Percentiles rank a stretch among this genome's conserved stretches.
Evolutionary conservation across 192 early-diverging fungal species (phyloP).

Genomic region (Obelidium mucronatum): DNA sequence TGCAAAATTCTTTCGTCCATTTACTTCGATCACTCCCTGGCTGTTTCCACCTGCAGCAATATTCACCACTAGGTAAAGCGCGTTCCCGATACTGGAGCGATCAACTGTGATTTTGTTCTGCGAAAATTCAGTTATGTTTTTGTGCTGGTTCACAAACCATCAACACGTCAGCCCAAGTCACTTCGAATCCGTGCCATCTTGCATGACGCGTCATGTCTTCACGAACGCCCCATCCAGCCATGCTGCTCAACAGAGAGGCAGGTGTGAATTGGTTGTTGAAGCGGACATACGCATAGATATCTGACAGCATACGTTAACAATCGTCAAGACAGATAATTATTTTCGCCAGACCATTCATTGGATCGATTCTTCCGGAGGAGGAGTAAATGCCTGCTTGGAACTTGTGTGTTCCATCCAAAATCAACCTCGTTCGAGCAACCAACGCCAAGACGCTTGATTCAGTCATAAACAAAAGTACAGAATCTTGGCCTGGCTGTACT

Average conservation of each 20-base stretch:
- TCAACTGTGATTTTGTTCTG: slow-evolving; percentile 68
- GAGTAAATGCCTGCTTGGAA: slow-evolving; percentile 51
- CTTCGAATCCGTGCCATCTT: slow-evolving; percentile 60
- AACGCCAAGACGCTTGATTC: slow-evolving; percentile 51
- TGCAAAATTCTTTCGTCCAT: slow-evolving; percentile 57
- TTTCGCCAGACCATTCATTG: background rate
- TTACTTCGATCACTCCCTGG: slow-evolving; percentile 35
- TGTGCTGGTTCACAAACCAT: background rate
- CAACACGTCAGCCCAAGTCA: slow-evolving; percentile 63
- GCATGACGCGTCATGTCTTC: slow-evolving; percentile 57
- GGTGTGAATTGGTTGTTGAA: slow-evolving; percentile 60
- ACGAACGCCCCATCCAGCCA: slow-evolving; percentile 58
- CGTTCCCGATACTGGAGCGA: slow-evolving; percentile 59
- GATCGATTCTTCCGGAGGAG: background rate
- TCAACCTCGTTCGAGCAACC: slow-evolving; percentile 47
- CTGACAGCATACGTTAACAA: slow-evolving; percentile 13
- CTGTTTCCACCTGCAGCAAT: slow-evolving; percentile 51
- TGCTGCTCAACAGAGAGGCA: slow-evolving; percentile 43
- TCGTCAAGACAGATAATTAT: background rate
- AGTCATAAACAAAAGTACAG: slow-evolving; percentile 62
- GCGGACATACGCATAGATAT: slow-evolving; percentile 57
- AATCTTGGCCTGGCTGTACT: slow-evolving; percentile 53
- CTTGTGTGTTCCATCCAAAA: slow-evolving; percentile 51
- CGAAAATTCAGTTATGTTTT: slow-evolving; percentile 6
- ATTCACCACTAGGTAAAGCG: slow-evolving; percentile 59